Base-by-base conservation (phyloP, 805 yeast genomes). In the Saturnispora sekii region DNA sequence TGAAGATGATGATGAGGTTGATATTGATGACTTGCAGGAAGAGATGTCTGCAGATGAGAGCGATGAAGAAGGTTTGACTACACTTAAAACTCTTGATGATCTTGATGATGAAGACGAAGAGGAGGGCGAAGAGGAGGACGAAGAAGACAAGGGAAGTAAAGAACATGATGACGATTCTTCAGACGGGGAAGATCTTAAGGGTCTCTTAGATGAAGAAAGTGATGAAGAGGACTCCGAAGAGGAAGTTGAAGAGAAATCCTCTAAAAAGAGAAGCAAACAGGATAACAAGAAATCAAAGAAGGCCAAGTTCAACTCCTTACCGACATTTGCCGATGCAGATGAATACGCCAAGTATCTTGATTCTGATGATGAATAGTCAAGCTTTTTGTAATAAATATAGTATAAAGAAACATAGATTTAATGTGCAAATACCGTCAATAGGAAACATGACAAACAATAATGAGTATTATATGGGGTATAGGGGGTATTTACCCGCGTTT, bases 321-420 rank as follows among this genome's bases (percentile, higher is more conserved):
- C 97, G 17, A 70, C 79, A 16, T 89, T 87, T 67, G 97, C 96
- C 1, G 80, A 88, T 38, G 95, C 80, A 9, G 96, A 84, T 35
- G 95, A 84, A 49, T 88, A 87, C 59, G 81, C 90, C 26, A 70
- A 84, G 58, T 81, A 79, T 53, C 65, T 84, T 60, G 71, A 71
- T 12, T 84, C 81, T 28, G 84, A 77, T 42, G 84, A 79, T 30
- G 26, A 21, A 21, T 62, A 60, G 33, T 26, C 53, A 53, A 35
- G 1, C 18, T 15, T 32, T 21, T n/a, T 30, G 5, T 15, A 10
- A 16, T 43, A n/a, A 21, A 35, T 29, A 29, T 5, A 35, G 28
- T 34, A 21, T 15, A 21, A n/a, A 26, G 30, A 17, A 10, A 10
- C 26, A 33, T n/a, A 21, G 26, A 21, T 21, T 21, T 21, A 21